Evolutionary conservation across 176 grass and related monocot genomes (phyloP).

Genomic region (Triticum aestivum): DNA sequence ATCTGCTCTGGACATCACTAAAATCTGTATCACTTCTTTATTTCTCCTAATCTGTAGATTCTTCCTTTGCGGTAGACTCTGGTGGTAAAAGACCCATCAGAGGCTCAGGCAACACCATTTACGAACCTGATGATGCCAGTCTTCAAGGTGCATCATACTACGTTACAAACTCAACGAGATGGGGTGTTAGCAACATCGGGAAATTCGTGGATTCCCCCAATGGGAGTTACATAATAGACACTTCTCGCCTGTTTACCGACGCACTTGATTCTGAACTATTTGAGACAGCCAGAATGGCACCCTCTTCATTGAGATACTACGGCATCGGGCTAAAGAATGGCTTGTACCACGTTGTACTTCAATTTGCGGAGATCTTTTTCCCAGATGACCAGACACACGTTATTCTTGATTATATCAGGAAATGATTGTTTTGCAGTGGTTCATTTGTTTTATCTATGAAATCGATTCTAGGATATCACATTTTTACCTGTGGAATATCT

Average conservation of each 20-base stretch:
- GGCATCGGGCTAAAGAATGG: no score
- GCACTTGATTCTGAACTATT: no score
- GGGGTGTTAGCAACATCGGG: constrained; percentile 59
- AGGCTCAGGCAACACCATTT: constrained; percentile 15
- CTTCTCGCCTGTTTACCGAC: no score
- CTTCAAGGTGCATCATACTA: constrained; percentile 43
- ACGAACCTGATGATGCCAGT: constrained; percentile 29
- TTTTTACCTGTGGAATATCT: neutral
- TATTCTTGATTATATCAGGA: neutral
- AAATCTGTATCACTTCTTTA: no score
- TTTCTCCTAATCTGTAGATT: no score
- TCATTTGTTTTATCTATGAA: neutral
- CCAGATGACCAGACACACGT: no score
- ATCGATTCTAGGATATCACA: neutral
- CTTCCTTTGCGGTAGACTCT: no score
- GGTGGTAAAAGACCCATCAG: no score
- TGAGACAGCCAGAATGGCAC: no score
- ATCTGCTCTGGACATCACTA: neutral
- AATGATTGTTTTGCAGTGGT: neutral
- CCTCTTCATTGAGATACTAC: no score
- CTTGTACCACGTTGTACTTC: constrained; percentile 41
- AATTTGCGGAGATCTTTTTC: constrained; percentile 45
- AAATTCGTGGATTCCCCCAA: fast-evolving
- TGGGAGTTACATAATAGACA: no score
- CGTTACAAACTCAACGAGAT: constrained; percentile 23